Evolutionary conservation across 495 filamentous ascomycete species (phyloP).

Genomic region (Neurospora intermedia): DNA sequence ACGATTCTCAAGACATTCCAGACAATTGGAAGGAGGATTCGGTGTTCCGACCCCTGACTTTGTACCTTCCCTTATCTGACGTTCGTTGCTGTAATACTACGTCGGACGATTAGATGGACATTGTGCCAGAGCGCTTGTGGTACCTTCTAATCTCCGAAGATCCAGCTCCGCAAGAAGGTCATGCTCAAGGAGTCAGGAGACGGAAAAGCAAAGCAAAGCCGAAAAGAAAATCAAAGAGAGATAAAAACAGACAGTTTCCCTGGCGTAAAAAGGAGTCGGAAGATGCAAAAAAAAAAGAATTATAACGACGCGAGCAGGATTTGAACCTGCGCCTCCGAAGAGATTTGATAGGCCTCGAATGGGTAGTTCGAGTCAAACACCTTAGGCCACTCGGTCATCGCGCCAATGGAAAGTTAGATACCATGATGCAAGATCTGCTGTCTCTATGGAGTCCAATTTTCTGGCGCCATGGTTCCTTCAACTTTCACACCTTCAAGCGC

Average conservation of each 20-base stretch:
- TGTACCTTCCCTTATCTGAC: neutral
- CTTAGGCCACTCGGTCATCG: neutral
- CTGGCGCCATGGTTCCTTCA: neutral
- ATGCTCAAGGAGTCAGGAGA: neutral
- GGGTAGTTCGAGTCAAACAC: neutral
- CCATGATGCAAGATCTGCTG: fast-evolving
- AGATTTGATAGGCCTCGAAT: neutral
- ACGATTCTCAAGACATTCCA: neutral
- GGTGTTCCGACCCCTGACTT: neutral
- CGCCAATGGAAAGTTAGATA: neutral
- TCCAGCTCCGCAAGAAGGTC: neutral
- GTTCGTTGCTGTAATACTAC: neutral
- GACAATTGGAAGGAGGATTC: neutral
- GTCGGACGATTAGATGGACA: neutral
- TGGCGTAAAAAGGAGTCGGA: neutral
- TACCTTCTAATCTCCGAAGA: neutral
- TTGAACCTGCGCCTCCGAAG: neutral
- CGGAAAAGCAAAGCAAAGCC: neutral
- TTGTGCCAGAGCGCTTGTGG: neutral
- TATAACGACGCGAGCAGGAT: neutral
- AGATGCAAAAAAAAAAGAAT: neutral
- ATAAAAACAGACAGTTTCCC: neutral
- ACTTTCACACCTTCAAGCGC: neutral
- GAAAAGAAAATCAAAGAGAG: neutral
- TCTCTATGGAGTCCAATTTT: neutral